Base-by-base conservation (phyloP, 768 basidiomycete species). In the Trametes coccinea region DNA sequence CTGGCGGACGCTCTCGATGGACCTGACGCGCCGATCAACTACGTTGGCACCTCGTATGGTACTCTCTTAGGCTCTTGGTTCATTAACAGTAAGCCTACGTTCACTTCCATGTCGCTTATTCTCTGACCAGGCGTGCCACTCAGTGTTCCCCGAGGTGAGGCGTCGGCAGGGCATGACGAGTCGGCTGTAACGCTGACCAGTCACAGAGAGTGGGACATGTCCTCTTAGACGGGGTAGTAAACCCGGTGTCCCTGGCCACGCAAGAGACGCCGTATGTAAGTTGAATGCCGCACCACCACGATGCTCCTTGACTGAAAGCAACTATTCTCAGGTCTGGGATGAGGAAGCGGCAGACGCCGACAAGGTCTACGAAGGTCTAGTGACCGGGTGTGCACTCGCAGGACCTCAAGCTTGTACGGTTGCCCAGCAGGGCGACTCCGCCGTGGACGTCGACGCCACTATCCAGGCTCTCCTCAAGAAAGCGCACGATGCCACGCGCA, bases 1-100 rank as follows among this genome's bases (percentile, higher is more conserved):
- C 41, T 64, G 11, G 63, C 63, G 39, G 59, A 64, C 40, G 49
- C 43, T 2, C 17, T 71, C 30, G 52, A 71, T 30, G 56, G 66
- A 22, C 47, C 50, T 27, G 54, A 33, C 17, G 31, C 41, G 1
- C 54, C 54, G 2, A 37, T 64, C 3, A 64, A 64, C 54, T 64
- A 60, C 44, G 34, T 31, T 14, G 63, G 59, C 6, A 33, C 48
- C 9, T 60, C 59, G 30, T 64, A 64, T 27, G 63, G 63, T 0
- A 60, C 59, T 0, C n/a, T 60, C 4, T 16, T 64, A 5, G 63
- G 59, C 5, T 31, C 51, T 1, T 60, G 56, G 54, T 54, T 64
- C 43, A 44, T 60, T 4, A 64, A 64, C 22, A 64, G 63, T 64
- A 17, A 56, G 63, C 48, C 13, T 1, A 16, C 13, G 5, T 31